Base-by-base conservation (phyloP, 768 basidiomycete species). In the Suillus hirtellus region DNA sequence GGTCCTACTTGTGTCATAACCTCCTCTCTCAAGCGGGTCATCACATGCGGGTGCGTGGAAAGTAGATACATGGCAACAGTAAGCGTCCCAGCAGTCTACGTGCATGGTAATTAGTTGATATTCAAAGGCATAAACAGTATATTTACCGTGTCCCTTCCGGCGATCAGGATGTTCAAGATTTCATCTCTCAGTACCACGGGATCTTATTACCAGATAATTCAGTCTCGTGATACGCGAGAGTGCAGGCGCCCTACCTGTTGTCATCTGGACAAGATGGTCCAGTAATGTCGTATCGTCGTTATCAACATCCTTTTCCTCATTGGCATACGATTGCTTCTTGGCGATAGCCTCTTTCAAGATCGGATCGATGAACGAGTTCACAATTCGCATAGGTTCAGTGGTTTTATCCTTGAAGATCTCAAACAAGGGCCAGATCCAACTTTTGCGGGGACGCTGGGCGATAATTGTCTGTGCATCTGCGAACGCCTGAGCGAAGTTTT, bases 231-330 rank as follows among this genome's bases (percentile, higher is more conserved):
- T 21, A 59, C 75, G 37, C 62, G 81, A 79, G 78, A 79, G 64
- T 80, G 4, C 59, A 8, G 4, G 12, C 42, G 21, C 44, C 61
- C 6, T 65, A 80, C 72, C 70, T 72, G 81, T 81, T 19, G 86
- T 85, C 50, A 80, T 68, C 31, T 77, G 75, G 38, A 87, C 82
- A 52, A 89, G 71, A 72, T 87, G 82, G 65, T 86, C 86, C 37
- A 88, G 74, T 46, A 88, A 73, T 0, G 84, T 85, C 49, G 77
- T 80, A 6, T 79, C 79, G 15, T 85, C 82, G 1, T 67, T 2
- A 15, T 49, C 49, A 15, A 27, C 8, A 49, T 61, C 61, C 40
- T 71, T 75, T 63, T 77, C 77, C 31, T 24, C 60, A 15, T 44
- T 49, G 7, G 27, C 24, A 35, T 27, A 15, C 24, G 21, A 61